phyloP scores from a whole-genome alignment of 345 rosid genomes.

The Euclidium syriacum region DNA sequence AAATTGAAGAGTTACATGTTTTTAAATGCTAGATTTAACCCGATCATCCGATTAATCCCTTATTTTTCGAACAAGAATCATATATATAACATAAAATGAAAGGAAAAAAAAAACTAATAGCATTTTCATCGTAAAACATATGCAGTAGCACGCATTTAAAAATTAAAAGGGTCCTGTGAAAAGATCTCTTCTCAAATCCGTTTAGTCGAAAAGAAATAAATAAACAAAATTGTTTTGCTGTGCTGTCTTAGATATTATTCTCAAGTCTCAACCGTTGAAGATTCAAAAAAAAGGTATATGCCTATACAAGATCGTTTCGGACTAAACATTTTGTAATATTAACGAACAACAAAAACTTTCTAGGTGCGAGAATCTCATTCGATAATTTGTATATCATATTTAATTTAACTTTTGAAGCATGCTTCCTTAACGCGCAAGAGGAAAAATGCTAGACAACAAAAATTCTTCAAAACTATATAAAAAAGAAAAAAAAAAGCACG shows the following conservation, averaged over 20 bases:
- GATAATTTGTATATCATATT: too few relatives aligned
- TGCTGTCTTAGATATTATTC: slow-evolving; percentile 11
- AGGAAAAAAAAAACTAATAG: not conserved
- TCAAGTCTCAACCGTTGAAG: not conserved
- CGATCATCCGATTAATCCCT: too few relatives aligned
- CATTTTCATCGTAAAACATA: not conserved
- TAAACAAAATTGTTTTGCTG: not conserved
- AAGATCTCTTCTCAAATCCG: slow-evolving; percentile 17
- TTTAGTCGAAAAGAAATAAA: not conserved
- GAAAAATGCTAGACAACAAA: too few relatives aligned
- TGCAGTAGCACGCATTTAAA: not conserved
- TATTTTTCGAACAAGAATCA: too few relatives aligned
- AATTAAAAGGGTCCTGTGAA: slow-evolving; percentile 19
- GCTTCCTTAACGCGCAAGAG: too few relatives aligned
- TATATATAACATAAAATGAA: too few relatives aligned
- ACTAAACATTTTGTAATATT: not conserved
- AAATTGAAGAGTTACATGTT: too few relatives aligned
- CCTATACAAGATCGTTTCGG: not conserved
- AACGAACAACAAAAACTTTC: not conserved
- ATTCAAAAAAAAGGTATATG: not conserved
- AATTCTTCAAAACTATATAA: too few relatives aligned
- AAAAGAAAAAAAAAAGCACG: too few relatives aligned
- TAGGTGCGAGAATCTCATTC: too few relatives aligned
- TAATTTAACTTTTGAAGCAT: too few relatives aligned
- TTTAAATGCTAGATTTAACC: too few relatives aligned